These are phyloP conservation scores for Thelephora aurantiotincta DNA, from an alignment of 768 basidiomycete genomes.

Conservation along the genomic window DNA sequence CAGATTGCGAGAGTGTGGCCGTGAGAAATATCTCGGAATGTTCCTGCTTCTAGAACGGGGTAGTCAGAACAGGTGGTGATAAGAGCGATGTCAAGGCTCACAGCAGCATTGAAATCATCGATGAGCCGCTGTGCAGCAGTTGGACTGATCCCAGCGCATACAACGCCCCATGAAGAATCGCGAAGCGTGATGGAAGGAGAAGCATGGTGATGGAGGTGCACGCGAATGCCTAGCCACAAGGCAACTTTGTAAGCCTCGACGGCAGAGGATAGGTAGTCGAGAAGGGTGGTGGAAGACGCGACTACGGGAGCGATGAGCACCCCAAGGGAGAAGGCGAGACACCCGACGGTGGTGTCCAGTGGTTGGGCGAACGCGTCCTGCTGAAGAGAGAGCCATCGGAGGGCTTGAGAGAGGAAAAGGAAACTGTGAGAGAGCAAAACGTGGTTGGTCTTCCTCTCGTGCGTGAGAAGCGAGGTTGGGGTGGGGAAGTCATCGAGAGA, in stretches of 20 bases:
- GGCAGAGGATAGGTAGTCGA: constrained; percentile 28
- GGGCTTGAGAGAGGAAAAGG: not conserved
- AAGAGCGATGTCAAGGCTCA: constrained; percentile 5
- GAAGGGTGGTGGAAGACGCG: constrained; percentile 24
- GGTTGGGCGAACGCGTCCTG: constrained; percentile 20
- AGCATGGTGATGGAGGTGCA: constrained; percentile 17
- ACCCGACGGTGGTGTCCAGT: constrained; percentile 18
- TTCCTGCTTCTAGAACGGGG: constrained; percentile 3
- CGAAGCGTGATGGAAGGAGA: constrained; percentile 6
- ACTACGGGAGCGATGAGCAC: constrained; percentile 39
- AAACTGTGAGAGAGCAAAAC: not conserved
- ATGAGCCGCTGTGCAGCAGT: constrained; percentile 15
- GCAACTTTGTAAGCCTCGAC: constrained; percentile 35
- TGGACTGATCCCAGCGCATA: constrained; percentile 21
- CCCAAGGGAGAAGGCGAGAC: constrained; percentile 44
- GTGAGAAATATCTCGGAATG: constrained; percentile 28
- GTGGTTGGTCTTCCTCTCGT: not conserved
- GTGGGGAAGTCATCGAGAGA: not conserved
- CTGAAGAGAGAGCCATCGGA: constrained; percentile 9
- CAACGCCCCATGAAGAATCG: constrained; percentile 29
- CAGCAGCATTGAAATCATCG: constrained; percentile 12
- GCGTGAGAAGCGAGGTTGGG: not conserved
- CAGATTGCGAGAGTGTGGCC: constrained; percentile 31
- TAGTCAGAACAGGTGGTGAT: not conserved
- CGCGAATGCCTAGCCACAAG: constrained; percentile 38